phyloP scores from a whole-genome alignment of 352 stramenopile species.

The Globisporangium splendens region DNA sequence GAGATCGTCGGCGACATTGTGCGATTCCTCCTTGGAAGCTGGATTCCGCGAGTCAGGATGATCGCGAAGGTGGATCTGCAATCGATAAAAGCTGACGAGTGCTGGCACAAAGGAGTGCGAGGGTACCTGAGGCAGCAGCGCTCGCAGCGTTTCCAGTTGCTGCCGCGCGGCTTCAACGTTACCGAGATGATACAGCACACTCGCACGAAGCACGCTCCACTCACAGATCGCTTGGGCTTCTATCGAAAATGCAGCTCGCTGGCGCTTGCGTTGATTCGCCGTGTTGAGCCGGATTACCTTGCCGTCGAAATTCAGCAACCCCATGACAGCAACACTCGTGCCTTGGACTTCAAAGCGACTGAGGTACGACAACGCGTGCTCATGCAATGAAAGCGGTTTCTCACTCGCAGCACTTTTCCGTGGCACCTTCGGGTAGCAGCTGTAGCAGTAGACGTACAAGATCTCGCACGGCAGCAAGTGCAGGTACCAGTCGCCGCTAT shows the following conservation, averaged over 20 bases:
- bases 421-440: slow-evolving; percentile 4
- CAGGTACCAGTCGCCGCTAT: slow-evolving; percentile 24
- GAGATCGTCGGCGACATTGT: neutral
- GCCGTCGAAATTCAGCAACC: slow-evolving; percentile 8
- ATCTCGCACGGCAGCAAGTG: slow-evolving; percentile 33
- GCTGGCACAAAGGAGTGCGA: slow-evolving; percentile 27
- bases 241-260: neutral
- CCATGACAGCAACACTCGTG: slow-evolving; percentile 8
- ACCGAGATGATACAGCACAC: slow-evolving; percentile 32
- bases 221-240: slow-evolving; percentile 21
- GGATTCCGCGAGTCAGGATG: neutral
- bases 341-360: slow-evolving; percentile 9
- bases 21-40: neutral
- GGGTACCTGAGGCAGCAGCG: slow-evolving; percentile 11
- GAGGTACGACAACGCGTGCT: slow-evolving; percentile 12
- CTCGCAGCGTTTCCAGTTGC: slow-evolving; percentile 19
- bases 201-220: slow-evolving; percentile 26
- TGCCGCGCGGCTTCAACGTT: slow-evolving; percentile 21
- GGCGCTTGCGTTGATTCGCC: neutral
- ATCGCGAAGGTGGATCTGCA: slow-evolving; percentile 27
- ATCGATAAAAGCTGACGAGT: slow-evolving; percentile 33
- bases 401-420: neutral
- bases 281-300: slow-evolving; percentile 18
- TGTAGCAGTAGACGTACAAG: slow-evolving; percentile 34
- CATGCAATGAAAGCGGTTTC: slow-evolving; percentile 2